phyloP scores from a whole-genome alignment of 2,329 filamentous ascomycete species.

The Hypoxylon sp. region DNA sequence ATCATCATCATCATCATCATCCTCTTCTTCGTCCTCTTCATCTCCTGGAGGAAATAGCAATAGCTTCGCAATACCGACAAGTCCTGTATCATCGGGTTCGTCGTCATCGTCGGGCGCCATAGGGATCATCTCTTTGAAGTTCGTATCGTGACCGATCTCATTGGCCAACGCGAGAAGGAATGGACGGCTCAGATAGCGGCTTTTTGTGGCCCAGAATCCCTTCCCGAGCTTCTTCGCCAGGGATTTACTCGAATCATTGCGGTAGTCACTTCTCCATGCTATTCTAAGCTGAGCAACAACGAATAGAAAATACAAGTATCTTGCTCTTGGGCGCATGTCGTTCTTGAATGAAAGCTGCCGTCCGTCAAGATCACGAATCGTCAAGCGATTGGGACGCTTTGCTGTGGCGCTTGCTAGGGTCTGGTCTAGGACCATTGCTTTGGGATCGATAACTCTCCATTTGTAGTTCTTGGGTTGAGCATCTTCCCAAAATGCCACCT shows the following conservation, averaged over 20 bases:
- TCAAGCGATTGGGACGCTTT: background rate
- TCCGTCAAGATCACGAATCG: constrained; percentile 3
- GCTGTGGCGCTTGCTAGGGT: background rate
- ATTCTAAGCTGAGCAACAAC: constrained; percentile 8
- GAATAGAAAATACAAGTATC: constrained; percentile 20
- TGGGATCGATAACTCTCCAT: constrained; percentile 15
- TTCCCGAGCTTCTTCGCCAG: background rate
- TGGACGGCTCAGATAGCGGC: constrained; percentile 16
- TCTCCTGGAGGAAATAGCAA: too few species aligned
- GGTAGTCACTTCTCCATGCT: constrained; percentile 14
- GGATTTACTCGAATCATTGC: constrained; percentile 1
- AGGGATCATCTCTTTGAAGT: constrained; percentile 9
- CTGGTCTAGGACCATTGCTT: constrained; percentile 1
- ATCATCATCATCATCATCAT: too few species aligned
- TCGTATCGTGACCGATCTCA: constrained; percentile 17
- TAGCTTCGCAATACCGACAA: background rate
- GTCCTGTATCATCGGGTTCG: constrained; percentile 11
- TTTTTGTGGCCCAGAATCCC: constrained; percentile 17
- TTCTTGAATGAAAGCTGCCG: constrained; percentile 18
- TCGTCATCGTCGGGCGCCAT: constrained; percentile 5
- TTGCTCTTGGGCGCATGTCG: constrained; percentile 14
- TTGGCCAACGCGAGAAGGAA: constrained; percentile 29
- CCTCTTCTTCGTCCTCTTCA: too few species aligned
- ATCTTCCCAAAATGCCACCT: constrained; percentile 15
- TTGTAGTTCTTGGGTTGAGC: constrained; percentile 8